These are phyloP conservation scores for Breynia disticha DNA, from an alignment of 441 rosid species.

Conservation along the genomic window DNA sequence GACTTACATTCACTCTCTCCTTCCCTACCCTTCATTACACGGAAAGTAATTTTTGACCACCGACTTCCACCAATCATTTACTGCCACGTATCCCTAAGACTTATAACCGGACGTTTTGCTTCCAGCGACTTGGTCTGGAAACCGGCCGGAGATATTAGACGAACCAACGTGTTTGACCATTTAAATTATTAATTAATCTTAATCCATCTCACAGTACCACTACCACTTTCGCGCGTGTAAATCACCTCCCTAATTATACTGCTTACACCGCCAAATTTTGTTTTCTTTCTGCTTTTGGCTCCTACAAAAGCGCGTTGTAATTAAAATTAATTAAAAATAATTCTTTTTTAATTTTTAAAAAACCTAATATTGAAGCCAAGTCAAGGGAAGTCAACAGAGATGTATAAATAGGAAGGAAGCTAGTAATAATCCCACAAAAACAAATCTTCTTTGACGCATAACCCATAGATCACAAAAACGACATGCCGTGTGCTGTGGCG, in stretches of 20 bases:
- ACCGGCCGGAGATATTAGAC: not conserved
- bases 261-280: no score
- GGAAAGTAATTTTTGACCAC: no score
- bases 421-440: no score
- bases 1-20: no score
- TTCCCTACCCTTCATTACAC: no score
- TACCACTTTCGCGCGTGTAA: not conserved
- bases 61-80: not conserved
- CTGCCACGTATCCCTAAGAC: conserved; percentile 1
- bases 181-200: not conserved
- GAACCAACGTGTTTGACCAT: not conserved
- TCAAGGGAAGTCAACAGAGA: not conserved
- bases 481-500: conserved; percentile 20
- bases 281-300: not conserved
- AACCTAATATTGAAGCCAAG: not conserved
- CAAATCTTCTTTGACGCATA: not conserved
- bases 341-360: no score
- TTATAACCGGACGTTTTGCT: no score
- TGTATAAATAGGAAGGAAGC: not conserved
- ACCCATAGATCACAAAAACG: not conserved
- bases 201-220: not conserved
- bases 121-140: not conserved
- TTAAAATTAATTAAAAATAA: not conserved
- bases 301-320: not conserved
- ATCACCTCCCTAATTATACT: no score